phyloP scores from a whole-genome alignment of 768 basidiomycete genomes.

The Pisolithus tinctorius region DNA sequence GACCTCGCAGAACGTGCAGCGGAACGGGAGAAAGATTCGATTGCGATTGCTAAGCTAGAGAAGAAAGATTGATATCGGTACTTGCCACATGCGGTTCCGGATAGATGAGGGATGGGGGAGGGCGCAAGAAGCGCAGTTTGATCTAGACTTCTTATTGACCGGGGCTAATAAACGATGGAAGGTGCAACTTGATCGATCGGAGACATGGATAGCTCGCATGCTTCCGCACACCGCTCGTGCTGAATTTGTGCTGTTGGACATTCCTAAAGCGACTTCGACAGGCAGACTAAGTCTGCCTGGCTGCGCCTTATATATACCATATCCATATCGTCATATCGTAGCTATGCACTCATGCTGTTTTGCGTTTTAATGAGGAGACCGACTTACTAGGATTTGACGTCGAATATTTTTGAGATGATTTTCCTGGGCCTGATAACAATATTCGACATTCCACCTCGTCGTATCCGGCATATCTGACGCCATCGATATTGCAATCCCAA shows the following conservation, averaged over 20 bases:
- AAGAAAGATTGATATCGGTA: neutral
- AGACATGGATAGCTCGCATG: no score
- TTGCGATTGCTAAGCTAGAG: constrained; percentile 4
- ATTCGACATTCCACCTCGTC: no score
- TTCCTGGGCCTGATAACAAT: no score
- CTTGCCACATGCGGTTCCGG: neutral
- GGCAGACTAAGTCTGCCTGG: neutral
- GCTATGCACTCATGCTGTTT: no score
- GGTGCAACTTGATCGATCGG: neutral
- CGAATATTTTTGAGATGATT: no score
- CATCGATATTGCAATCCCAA: no score
- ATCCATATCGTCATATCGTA: neutral
- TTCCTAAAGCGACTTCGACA: neutral
- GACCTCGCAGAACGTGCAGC: constrained; percentile 81
- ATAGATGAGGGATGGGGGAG: neutral
- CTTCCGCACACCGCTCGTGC: no score
- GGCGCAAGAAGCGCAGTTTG: neutral
- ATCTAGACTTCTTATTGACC: neutral
- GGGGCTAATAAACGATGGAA: neutral
- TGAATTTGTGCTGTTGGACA: neutral
- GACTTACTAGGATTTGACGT: no score
- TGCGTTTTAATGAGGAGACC: no score
- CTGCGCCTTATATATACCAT: neutral
- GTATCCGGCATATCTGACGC: no score
- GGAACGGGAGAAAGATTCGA: constrained; percentile 35